phyloP scores from a whole-genome alignment of 1,139 yeast genomes.

The Geotrichum aggregatum region DNA sequence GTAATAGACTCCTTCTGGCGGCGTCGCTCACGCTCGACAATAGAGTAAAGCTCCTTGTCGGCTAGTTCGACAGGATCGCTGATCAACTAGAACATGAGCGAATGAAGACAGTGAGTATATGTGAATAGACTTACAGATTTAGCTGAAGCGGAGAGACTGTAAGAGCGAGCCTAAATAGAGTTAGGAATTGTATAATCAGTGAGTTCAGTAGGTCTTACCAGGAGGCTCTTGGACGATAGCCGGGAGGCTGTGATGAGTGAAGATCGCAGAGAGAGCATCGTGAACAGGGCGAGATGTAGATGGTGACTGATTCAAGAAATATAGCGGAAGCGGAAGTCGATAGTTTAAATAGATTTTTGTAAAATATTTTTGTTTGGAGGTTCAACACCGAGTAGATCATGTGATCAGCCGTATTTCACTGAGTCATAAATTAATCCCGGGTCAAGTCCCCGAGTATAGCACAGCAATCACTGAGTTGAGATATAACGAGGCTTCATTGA shows the following conservation, averaged over 20 bases:
- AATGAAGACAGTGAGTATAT: neutral
- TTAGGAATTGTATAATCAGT: neutral
- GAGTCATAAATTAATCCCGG: conserved; percentile 4
- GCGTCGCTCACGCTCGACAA: conserved; percentile 63
- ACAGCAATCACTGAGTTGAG: neutral
- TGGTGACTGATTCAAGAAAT: neutral
- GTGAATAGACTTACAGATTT: conserved; percentile 11
- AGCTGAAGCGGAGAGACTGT: conserved; percentile 8
- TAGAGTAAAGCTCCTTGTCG: conserved; percentile 53
- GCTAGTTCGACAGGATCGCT: conserved; percentile 31
- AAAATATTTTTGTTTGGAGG: neutral
- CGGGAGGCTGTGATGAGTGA: conserved; percentile 14
- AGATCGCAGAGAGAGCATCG: conserved; percentile 15
- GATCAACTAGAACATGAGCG: conserved; percentile 13
- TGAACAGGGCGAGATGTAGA: neutral
- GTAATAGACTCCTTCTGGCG: conserved; percentile 90
- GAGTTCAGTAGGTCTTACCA: conserved; percentile 3
- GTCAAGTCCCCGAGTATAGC: neutral
- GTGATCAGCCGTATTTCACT: conserved; percentile 7
- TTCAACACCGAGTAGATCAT: conserved; percentile 2
- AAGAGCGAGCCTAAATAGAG: conserved; percentile 12
- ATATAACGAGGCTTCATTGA: neutral
- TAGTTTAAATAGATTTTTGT: neutral
- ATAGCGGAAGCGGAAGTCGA: neutral
- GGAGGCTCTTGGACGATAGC: neutral